Evolutionary conservation across 2,329 filamentous ascomycete genomes (phyloP).

Genomic region (Colletotrichum agaves): DNA sequence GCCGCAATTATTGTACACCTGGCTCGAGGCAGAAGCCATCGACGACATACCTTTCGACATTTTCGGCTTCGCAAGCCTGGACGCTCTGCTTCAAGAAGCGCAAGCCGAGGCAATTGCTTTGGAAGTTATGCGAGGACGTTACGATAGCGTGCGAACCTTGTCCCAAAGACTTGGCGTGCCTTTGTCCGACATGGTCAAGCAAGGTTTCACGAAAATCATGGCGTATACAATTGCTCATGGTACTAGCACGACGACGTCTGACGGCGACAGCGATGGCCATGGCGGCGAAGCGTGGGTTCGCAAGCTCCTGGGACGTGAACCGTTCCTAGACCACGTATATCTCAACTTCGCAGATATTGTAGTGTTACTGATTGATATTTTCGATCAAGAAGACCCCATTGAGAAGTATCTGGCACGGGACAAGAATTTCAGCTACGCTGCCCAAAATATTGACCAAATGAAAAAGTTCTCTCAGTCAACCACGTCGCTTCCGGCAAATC

Average conservation of each 20-base stretch:
- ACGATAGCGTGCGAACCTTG: constrained; percentile 70
- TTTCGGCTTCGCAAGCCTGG: constrained; percentile 79
- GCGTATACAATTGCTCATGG: constrained; percentile 88
- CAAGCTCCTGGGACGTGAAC: constrained; percentile 73
- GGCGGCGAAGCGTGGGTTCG: constrained; percentile 75
- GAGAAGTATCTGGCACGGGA: constrained; percentile 74
- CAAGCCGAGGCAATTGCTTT: constrained; percentile 84
- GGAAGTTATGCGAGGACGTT: constrained; percentile 82
- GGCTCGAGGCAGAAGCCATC: constrained; percentile 76
- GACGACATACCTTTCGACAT: constrained; percentile 84
- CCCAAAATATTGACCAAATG: constrained; percentile 75
- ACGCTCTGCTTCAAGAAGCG: constrained; percentile 75
- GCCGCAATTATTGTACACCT: constrained; percentile 90
- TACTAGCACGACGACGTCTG: constrained; percentile 59
- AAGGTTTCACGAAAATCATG: constrained; percentile 80
- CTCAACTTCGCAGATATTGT: constrained; percentile 81
- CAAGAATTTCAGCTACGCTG: constrained; percentile 67
- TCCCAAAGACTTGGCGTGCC: constrained; percentile 65
- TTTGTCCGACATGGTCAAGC: constrained; percentile 67
- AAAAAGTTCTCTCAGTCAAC: constrained; percentile 73
- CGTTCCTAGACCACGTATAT: constrained; percentile 71
- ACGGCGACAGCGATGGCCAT: constrained; percentile 61
- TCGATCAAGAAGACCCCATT: constrained; percentile 80
- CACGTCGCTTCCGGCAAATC: constrained; percentile 75
- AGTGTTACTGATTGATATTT: constrained; percentile 77